phyloP scores from a whole-genome alignment of 169 alveolate genomes.

The Plasmodium billcollinsi region DNA sequence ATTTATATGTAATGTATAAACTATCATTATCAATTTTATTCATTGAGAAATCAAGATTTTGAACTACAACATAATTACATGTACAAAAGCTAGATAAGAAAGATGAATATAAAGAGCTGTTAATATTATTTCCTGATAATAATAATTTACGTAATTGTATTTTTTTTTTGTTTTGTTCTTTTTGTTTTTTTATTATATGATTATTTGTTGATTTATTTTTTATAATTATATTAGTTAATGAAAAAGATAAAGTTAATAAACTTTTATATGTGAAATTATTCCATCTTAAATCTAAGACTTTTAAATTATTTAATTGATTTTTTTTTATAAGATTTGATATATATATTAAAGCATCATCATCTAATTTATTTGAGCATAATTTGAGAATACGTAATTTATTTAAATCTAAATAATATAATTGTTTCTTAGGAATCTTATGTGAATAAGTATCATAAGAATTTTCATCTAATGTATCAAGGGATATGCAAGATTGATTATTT shows the following conservation, averaged over 20 bases:
- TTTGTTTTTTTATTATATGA: neutral
- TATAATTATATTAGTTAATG: slow-evolving; percentile 23
- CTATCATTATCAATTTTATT: slow-evolving; percentile 47
- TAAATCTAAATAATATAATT: slow-evolving; percentile 23
- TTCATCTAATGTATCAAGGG: slow-evolving; percentile 8
- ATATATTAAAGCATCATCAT: slow-evolving; percentile 65
- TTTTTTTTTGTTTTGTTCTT: neutral
- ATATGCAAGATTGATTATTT: slow-evolving; percentile 10
- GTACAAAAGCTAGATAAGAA: slow-evolving; percentile 70
- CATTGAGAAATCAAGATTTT: slow-evolving; percentile 54
- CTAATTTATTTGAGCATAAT: slow-evolving; percentile 56
- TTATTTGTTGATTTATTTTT: neutral
- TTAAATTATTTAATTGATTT: slow-evolving; percentile 32
- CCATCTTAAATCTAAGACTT: slow-evolving; percentile 59
- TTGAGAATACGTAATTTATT: slow-evolving; percentile 19
- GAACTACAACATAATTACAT: slow-evolving; percentile 50
- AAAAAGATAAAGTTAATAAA: slow-evolving; percentile 41
- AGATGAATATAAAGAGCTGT: slow-evolving; percentile 61
- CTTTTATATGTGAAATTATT: slow-evolving; percentile 70
- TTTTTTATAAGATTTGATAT: slow-evolving; percentile 55
- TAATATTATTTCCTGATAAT: slow-evolving; percentile 65
- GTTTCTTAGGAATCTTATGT: slow-evolving; percentile 10
- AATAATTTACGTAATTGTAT: slow-evolving; percentile 21
- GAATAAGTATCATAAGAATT: no score
- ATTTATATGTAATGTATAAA: slow-evolving; percentile 47